These are phyloP conservation scores for Sporopachydermia quercuum DNA, from an alignment of 805 yeast species.

Conservation along the genomic window DNA sequence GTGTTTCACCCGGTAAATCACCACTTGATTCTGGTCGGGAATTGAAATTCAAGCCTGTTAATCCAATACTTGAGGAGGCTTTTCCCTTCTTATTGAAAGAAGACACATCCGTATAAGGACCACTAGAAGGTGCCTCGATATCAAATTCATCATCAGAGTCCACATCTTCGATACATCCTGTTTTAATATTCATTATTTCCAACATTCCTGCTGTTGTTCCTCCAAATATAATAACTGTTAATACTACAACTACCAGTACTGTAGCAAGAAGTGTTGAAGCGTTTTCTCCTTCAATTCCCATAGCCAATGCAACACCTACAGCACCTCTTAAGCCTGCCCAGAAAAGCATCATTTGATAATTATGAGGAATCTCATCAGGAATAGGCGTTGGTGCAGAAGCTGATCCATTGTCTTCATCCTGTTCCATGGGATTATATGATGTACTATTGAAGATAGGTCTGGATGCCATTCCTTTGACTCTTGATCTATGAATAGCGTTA, in stretches of 20 bases:
- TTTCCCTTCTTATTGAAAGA: slow-evolving; percentile 5
- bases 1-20: not conserved
- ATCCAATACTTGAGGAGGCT: slow-evolving; percentile 3
- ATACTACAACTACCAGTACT: slow-evolving; percentile 87
- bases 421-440: slow-evolving; percentile 9
- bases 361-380: slow-evolving; percentile 86
- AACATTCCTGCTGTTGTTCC: slow-evolving; percentile 98
- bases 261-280: slow-evolving; percentile 85
- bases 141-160: slow-evolving; percentile 93
- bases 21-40: too few relatives aligned
- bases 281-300: slow-evolving; percentile 92
- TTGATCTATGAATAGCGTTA: slow-evolving; percentile 60
- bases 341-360: slow-evolving; percentile 96
- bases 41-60: not conserved
- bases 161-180: slow-evolving; percentile 75
- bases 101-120: slow-evolving; percentile 1
- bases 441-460: slow-evolving; percentile 3
- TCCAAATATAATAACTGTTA: slow-evolving; percentile 92
- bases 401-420: too few relatives aligned
- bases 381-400: slow-evolving; percentile 17
- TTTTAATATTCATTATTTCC: slow-evolving; percentile 81
- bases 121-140: slow-evolving; percentile 55
- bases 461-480: slow-evolving; percentile 26
- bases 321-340: slow-evolving; percentile 99
- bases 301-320: slow-evolving; percentile 96